Evolutionary conservation across 1,139 yeast species (phyloP), one percentile per base, ranked within the genome.

Genomic region (Saccharomyces pastorianus): DNA sequence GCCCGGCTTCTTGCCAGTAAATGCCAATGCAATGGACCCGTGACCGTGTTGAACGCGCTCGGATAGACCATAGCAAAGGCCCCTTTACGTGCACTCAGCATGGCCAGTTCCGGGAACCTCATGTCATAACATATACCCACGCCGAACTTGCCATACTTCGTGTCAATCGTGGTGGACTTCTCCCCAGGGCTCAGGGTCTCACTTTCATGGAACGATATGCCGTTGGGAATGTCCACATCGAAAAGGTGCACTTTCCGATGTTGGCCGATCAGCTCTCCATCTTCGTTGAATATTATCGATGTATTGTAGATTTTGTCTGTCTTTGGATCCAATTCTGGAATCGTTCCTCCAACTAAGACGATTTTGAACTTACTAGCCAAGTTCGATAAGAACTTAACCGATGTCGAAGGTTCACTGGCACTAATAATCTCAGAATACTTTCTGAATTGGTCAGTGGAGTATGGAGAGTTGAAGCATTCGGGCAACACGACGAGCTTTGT

Each of bases 21-120:
- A 61, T 85, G 86, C 98, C 98, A 91, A 69, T 89, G 97, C 66
- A 88, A 75, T 0, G 98, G 98, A 0, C 98, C 98, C 0, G 98
- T 91, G 31, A 93, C 88, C 25, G 96, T 88, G 74, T 91, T 91
- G 75, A 91, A 91, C 0, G 98, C 98, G 53, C 96, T 96, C 0
- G 98, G 98, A 62, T 89, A 90, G 53, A 89, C 76, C 93, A 90
- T 85, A 42, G 95, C 95, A 72, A 89, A 89, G 0, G 96, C 84
- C 55, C 82, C 82, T 41, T 74, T 69, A 60, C 97, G 79, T 3
- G 95, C 83, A 7, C 95, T 90, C 23, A 85, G 77, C 61, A 83
- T 79, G 1, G 97, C 96, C 59, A 90, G 76, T 69, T 91, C 97
- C 0, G 96, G 96, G 74, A 91, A 91, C 60, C 98, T 76, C 62